Base-by-base conservation (phyloP, 257 asterid genomes). In the Jacaranda mimosifolia region DNA sequence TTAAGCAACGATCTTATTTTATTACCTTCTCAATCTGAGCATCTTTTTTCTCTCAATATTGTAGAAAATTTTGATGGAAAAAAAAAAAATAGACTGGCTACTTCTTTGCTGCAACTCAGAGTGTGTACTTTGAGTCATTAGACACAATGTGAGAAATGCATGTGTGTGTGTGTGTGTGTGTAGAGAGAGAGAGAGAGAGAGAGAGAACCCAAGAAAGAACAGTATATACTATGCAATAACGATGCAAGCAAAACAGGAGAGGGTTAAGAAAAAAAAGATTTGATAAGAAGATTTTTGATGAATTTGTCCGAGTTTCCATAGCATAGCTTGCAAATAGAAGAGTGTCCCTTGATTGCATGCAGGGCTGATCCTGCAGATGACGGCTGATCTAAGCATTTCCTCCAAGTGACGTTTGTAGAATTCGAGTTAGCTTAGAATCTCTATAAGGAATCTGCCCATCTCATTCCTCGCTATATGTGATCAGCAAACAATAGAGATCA, bases 251-350 rank as follows among this genome's bases (percentile, higher is more conserved):
- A 26, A 26, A 26, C 2, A 2, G n/a, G n/a, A n/a, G n/a, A n/a
- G 32, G 32, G 32, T 26, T 26, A 26, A n/a, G n/a, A n/a, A 26
- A 26, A 0, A 26, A 26, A 26, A 26, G 32, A 26, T 26, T 26
- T 26, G 32, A 26, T 26, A 26, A 26, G 32, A 26, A 26, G 32
- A 26, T 26, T 26, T 26, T 26, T 26, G 32, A 26, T 26, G 32
- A 26, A 26, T 26, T 26, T 26, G 32, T 26, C 32, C 32, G 32
- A 26, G 32, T 26, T 82, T 92, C 94, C 86, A 87, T 94, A 17
- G 98, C 97, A 82, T 94, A 89, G 84, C 93, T 87, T 48, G 99
- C 99, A 74, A 93, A 93, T 19, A 84, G 83, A 78, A 95, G 98
- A 58, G 98, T 91, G 83, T 88, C 88, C 82, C 96, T 90, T 10